These are phyloP conservation scores for Oryza nivara DNA, from an alignment of 176 grass and related monocot genomes.

Conservation along the genomic window DNA sequence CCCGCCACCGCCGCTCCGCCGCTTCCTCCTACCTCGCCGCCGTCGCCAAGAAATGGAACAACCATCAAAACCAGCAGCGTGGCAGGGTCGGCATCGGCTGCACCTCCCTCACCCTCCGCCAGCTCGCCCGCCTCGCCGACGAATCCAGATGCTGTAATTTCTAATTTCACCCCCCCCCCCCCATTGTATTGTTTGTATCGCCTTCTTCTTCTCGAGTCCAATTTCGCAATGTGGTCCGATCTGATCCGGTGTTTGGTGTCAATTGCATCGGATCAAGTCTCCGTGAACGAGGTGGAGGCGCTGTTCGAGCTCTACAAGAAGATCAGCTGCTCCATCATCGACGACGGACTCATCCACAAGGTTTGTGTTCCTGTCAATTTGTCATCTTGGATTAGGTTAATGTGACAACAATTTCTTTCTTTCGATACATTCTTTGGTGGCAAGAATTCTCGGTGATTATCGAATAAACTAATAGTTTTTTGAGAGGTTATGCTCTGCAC, in stretches of 20 bases:
- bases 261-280: constrained; percentile 43
- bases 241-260: background rate
- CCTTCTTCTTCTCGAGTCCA: background rate
- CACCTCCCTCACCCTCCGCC: constrained; percentile 14
- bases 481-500: background rate
- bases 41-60: background rate
- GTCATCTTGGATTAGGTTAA: background rate
- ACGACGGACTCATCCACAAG: constrained; percentile 91
- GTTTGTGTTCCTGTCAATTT: constrained; percentile 32
- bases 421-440: background rate
- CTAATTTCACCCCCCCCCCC: background rate
- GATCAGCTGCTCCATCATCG: constrained; percentile 77
- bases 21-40: constrained; percentile 6
- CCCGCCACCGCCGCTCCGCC: background rate
- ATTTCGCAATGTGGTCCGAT: constrained; percentile 25
- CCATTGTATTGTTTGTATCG: background rate
- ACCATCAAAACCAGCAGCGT: background rate
- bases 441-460: background rate
- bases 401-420: background rate
- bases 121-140: constrained; percentile 64
- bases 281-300: constrained; percentile 85
- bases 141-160: constrained; percentile 72
- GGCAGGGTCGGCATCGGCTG: background rate
- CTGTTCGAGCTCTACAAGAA: constrained; percentile 88
- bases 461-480: background rate